Evolutionary conservation across 345 rosid genomes (phyloP).

Genomic region (rapeseed (Brassica napus)): DNA sequence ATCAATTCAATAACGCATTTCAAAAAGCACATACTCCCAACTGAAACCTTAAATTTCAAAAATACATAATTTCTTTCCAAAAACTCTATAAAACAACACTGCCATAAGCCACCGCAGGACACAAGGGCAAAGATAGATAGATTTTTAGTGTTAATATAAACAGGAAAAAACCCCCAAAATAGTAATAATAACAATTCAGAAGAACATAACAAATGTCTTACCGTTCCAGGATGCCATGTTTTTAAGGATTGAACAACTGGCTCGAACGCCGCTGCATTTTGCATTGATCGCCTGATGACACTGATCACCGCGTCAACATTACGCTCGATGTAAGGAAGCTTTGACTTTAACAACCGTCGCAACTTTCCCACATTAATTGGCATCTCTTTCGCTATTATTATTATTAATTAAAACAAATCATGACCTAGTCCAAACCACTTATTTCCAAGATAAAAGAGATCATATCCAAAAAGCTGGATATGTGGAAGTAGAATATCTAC

Average conservation of each 20-base stretch:
- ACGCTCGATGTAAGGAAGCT: conserved; percentile 68
- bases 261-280: conserved; percentile 69
- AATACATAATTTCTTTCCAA: background rate
- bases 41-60: too few species aligned
- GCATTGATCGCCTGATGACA: conserved; percentile 68
- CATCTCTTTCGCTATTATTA: conserved; percentile 74
- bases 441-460: background rate
- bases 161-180: conserved; percentile 6
- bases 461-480: conserved; percentile 19
- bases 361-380: conserved; percentile 61
- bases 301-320: conserved; percentile 58
- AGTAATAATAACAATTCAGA: background rate
- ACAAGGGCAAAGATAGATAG: background rate
- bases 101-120: background rate
- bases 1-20: background rate
- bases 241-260: conserved; percentile 55
- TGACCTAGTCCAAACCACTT: conserved; percentile 10
- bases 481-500: conserved; percentile 41
- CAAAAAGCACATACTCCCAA: conserved; percentile 5
- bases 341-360: conserved; percentile 58
- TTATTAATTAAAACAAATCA: conserved; percentile 10
- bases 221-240: conserved; percentile 42
- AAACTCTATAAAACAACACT: background rate
- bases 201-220: conserved; percentile 41
- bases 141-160: background rate